Percentiles rank a stretch among this genome's conserved stretches.
phyloP scores from a whole-genome alignment of 768 basidiomycete genomes.

The Lentinula edodes region DNA sequence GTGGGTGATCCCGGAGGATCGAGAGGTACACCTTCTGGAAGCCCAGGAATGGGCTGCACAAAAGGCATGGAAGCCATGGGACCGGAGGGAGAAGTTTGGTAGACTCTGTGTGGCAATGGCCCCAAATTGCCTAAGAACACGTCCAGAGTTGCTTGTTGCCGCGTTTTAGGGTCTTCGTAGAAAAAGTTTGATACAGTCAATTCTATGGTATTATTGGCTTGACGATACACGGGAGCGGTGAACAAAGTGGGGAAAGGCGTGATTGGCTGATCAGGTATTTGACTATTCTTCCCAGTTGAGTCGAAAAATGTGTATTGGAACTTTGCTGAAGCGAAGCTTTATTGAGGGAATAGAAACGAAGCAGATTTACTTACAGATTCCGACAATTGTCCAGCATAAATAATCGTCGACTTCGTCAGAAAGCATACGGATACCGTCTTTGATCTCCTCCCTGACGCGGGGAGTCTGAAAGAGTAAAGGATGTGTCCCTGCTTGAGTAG shows the following conservation, averaged over 20 bases:
- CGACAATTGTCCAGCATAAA: conserved; percentile 93
- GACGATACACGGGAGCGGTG: conserved; percentile 71
- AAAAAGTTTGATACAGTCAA: conserved; percentile 87
- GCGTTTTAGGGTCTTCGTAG: conserved; percentile 65
- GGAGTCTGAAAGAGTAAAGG: conserved; percentile 76
- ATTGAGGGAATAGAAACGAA: conserved; percentile 4
- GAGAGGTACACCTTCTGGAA: conserved; percentile 25
- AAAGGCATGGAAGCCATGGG: conserved; percentile 58
- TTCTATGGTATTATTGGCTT: conserved; percentile 69
- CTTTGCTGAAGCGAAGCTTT: conserved; percentile 51
- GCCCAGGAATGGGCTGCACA: conserved; percentile 38
- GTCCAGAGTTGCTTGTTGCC: conserved; percentile 65
- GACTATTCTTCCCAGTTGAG: conserved; percentile 75
- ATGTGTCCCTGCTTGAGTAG: conserved; percentile 75
- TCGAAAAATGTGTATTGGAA: conserved; percentile 96
- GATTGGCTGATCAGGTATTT: conserved; percentile 72
- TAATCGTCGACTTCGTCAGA: conserved; percentile 93
- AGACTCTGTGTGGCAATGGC: conserved; percentile 73
- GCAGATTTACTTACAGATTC: conserved; percentile 65
- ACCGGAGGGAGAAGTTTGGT: conserved; percentile 66
- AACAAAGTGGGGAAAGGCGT: conserved; percentile 89
- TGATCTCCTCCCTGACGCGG: conserved; percentile 75
- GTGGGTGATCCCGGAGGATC: conserved; percentile 26
- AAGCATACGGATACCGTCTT: conserved; percentile 68
- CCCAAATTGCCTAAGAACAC: conserved; percentile 89